These are phyloP conservation scores for Flagelloscypha sp. DNA, from an alignment of 768 basidiomycete genomes.

Conservation along the genomic window DNA sequence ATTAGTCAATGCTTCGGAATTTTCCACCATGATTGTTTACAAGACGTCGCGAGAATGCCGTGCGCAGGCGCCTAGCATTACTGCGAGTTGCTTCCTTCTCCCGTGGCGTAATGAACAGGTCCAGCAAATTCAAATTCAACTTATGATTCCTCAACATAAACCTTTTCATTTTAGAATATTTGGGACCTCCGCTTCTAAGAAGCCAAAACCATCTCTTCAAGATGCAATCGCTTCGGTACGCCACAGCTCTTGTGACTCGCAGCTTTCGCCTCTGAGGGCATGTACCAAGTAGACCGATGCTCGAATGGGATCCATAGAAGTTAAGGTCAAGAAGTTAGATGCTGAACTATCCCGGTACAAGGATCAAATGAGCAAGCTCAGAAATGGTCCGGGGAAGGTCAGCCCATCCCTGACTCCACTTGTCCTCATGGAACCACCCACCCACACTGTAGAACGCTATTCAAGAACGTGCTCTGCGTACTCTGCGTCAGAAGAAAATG, in stretches of 20 bases:
- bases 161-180: no score
- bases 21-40: no score
- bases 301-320: conserved; percentile 82
- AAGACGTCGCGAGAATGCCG: no score
- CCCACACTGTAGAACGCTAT: conserved; percentile 62
- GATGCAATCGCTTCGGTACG: conserved; percentile 90
- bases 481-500: conserved; percentile 92
- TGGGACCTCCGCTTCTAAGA: conserved; percentile 64
- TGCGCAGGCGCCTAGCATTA: no score
- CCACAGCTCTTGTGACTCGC: conserved; percentile 6
- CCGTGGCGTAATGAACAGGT: no score
- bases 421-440: background rate
- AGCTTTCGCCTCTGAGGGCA: conserved; percentile 4
- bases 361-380: conserved; percentile 91
- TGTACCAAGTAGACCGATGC: conserved; percentile 62
- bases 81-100: no score
- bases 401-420: conserved; percentile 8
- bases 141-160: conserved; percentile 46
- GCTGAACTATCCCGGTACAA: conserved; percentile 88
- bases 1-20: no score
- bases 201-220: conserved; percentile 77
- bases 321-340: conserved; percentile 95
- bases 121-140: no score
- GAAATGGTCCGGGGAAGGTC: conserved; percentile 94
- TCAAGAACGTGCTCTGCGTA: conserved; percentile 87